Percentiles rank a stretch among this genome's conserved stretches.
Evolutionary conservation across 2,329 filamentous ascomycete genomes (phyloP).

Genomic region (Cordyceps cateniannulata): DNA sequence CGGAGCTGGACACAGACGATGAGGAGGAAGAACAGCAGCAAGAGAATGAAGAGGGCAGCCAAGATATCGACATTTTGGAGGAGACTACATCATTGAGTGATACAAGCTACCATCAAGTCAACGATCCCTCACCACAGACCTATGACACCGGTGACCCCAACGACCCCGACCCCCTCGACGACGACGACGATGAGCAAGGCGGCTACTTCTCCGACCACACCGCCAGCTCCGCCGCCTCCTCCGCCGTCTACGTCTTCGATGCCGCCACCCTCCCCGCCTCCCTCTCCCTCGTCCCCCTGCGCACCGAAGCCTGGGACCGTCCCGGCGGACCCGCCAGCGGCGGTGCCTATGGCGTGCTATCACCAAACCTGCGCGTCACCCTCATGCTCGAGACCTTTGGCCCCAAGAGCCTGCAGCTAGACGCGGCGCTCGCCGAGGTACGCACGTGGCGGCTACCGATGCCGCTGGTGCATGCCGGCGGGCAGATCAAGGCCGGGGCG

Average conservation of each 20-base stretch:
- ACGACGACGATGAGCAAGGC: not conserved
- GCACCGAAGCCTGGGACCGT: not conserved
- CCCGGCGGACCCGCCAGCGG: not conserved
- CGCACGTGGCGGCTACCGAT: slow-evolving; percentile 5
- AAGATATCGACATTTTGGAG: not conserved
- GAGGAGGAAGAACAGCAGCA: not conserved
- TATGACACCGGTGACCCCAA: not conserved
- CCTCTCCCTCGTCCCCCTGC: not conserved
- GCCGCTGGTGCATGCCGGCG: not conserved
- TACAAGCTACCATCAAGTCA: not conserved
- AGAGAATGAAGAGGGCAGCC: not conserved
- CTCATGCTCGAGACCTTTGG: slow-evolving; percentile 10
- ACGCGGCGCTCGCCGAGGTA: not conserved
- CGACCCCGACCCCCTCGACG: not conserved
- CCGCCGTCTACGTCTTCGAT: not conserved
- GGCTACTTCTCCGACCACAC: slow-evolving; percentile 10
- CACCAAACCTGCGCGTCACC: slow-evolving; percentile 1
- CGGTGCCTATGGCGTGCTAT: slow-evolving; percentile 3
- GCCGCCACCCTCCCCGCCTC: not conserved
- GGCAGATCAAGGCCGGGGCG: not conserved
- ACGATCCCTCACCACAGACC: not conserved
- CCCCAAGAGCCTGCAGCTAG: slow-evolving; percentile 10
- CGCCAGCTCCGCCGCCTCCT: not conserved
- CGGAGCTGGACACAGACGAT: not conserved
- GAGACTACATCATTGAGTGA: not conserved